These are phyloP conservation scores for Panaeolus papilionaceus DNA, from an alignment of 768 basidiomycete species.

Conservation along the genomic window DNA sequence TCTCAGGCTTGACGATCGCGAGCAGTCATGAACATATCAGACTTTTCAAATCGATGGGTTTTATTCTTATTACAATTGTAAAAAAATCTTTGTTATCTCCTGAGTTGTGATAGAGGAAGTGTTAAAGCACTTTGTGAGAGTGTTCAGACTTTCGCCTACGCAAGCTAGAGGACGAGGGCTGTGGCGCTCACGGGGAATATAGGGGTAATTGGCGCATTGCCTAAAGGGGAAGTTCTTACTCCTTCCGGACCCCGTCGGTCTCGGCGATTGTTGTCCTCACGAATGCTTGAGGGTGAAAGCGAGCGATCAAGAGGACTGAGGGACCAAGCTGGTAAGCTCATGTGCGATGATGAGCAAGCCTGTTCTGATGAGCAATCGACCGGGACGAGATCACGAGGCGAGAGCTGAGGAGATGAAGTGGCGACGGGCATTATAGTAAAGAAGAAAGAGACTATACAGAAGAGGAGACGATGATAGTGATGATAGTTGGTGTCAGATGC, in stretches of 20 bases:
- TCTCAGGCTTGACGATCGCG: no score
- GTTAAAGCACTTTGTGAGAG: no score
- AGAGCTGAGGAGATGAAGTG: neutral
- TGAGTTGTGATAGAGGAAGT: no score
- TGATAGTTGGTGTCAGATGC: slow-evolving; percentile 10
- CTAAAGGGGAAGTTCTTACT: neutral
- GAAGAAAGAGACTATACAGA: slow-evolving; percentile 7
- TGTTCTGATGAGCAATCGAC: neutral
- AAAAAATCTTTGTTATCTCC: no score
- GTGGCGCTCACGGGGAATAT: no score
- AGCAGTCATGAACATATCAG: no score
- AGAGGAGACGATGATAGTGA: slow-evolving; percentile 7
- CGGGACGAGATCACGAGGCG: neutral
- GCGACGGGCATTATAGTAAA: slow-evolving; percentile 10
- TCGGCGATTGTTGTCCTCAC: slow-evolving; percentile 13
- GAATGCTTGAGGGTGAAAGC: neutral
- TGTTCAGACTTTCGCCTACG: no score
- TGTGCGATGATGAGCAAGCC: neutral
- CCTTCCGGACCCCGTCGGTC: neutral
- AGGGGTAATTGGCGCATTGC: neutral
- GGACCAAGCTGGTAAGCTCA: slow-evolving; percentile 12
- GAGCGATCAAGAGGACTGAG: slow-evolving; percentile 14
- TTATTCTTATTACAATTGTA: no score
- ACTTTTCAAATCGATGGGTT: no score
- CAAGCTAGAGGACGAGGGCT: no score